Conservation (phyloP, 1,284 basidiomycete genomes). For the Tylopilus orsonianus region DNA sequence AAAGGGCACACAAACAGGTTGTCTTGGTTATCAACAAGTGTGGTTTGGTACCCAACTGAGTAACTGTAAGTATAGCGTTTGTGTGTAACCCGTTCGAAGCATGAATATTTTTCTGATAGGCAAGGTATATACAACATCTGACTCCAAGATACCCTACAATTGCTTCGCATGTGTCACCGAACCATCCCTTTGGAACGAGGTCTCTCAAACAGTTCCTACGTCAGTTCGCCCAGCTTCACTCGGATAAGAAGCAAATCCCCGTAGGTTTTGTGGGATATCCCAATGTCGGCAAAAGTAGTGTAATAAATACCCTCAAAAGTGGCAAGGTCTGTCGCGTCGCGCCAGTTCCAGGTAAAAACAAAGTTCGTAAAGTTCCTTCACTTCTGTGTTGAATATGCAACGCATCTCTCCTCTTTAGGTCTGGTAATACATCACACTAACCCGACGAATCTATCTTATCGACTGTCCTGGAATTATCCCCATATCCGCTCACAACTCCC, state of each 20-base stretch:
- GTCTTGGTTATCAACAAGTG: constrained; percentile 99
- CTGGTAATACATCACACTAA: constrained; percentile 99
- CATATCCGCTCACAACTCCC: constrained; percentile 86
- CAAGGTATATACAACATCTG: constrained; percentile 95
- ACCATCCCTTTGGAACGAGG: constrained; percentile 98
- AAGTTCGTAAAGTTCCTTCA: constrained; percentile 47
- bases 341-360: constrained; percentile 97
- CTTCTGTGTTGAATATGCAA: constrained; percentile 4
- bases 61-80: constrained; percentile 78
- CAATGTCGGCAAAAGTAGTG: constrained; percentile 96
- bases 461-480: constrained; percentile 99
- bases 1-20: constrained; percentile 97
- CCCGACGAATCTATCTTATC: constrained; percentile 96
- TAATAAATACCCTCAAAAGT: constrained; percentile 99
- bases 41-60: constrained; percentile 98
- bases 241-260: constrained; percentile 99
- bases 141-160: constrained; percentile 94
- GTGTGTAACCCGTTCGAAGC: not conserved
- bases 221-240: constrained; percentile 95
- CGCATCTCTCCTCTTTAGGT: constrained; percentile 50
- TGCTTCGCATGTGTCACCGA: constrained; percentile 98
- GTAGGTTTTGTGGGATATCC: constrained; percentile 99
- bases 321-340: constrained; percentile 98
- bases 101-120: constrained; percentile 47
- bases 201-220: constrained; percentile 96